Conservation (phyloP, 805 yeast species). For the Candida ficus region DNA sequence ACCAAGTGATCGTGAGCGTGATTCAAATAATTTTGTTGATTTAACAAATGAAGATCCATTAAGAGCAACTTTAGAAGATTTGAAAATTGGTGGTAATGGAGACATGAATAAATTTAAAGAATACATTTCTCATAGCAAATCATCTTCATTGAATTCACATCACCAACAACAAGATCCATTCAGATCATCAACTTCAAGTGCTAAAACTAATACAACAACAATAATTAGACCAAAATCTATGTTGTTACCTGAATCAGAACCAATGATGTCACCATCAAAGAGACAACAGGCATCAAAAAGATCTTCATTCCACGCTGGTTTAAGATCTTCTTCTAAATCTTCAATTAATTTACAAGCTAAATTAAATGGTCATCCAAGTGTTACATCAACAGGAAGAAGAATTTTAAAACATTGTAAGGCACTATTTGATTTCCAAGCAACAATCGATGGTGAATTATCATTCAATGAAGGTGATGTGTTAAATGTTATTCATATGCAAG, state of each 20-base stretch:
- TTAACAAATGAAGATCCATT: conserved; percentile 39
- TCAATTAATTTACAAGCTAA: conserved; percentile 22
- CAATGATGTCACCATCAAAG: conserved; percentile 6
- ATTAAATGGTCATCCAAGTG: conserved; percentile 36
- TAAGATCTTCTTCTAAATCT: conserved; percentile 21
- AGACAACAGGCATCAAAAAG: conserved; percentile 11
- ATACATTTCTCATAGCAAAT: conserved; percentile 18
- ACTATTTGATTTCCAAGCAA: conserved; percentile 52
- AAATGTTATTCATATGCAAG: conserved; percentile 50
- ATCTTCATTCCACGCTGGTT: conserved; percentile 24
- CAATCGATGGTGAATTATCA: conserved; percentile 54
- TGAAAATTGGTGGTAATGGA: conserved; percentile 38
- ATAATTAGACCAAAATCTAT: conserved; percentile 25
- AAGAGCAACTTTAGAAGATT: conserved; percentile 46
- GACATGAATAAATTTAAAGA: conserved; percentile 34
- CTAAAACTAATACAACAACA: conserved; percentile 18
- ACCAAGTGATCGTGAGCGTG: too few species aligned
- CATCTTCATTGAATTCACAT: conserved; percentile 16
- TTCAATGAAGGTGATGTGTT: conserved; percentile 55
- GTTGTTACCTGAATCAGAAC: conserved; percentile 13
- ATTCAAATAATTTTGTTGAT: conserved; percentile 9
- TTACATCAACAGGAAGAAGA: conserved; percentile 48
- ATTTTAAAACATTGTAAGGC: conserved; percentile 51
- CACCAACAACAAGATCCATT: conserved; percentile 9
- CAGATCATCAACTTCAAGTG: conserved; percentile 15